Base-by-base conservation (phyloP, 768 basidiomycete species). In the Rhizopogon sp. region DNA sequence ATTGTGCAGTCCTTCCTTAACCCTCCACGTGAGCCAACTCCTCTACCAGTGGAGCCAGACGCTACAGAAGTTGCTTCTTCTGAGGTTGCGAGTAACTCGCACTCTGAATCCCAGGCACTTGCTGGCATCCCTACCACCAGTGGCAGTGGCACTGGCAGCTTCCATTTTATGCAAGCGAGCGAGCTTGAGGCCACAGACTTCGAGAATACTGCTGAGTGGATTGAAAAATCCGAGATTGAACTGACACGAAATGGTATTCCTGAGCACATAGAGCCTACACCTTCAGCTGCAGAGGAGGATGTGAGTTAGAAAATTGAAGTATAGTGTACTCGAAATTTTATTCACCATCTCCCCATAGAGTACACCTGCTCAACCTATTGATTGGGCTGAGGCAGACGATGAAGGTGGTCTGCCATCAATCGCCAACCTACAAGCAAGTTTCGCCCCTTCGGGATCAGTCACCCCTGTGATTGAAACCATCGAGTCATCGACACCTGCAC, bases 101-200 rank as follows among this genome's bases (percentile, higher is more conserved):
- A 25, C 14, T 17, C 45, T 17, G 51, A 51, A 53, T 6, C 54
- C 5, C 55, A 31, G 6, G 59, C 67, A 31, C 74, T 79, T 39
- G 69, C 73, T 47, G 78, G 72, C 53, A 69, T 81, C 43, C 74
- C 80, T 13, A 9, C 47, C 22, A 10, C 35, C 9, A 49, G 47
- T 11, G 66, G 66, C 28, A 43, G 62, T 69, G 60, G 65, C 70
- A 73, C 83, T 0, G 76, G 77, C 53, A 80, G 83, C 69, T 86
- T 90, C 77, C 82, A 80, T 63, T 93, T 92, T 69, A 87, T 93
- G 74, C 85, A 90, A 68, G 86, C 79, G 55, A 90, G 89, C 66
- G 90, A 92, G 62, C 75, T 91, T 37, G 89, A 88, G 57, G 66
- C 76, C 0, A 45, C 77, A 20, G 62, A 75, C 10, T 79, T 81